Evolutionary conservation across 257 asterid species (phyloP).

Genomic region (Nicotiana tabacum): DNA sequence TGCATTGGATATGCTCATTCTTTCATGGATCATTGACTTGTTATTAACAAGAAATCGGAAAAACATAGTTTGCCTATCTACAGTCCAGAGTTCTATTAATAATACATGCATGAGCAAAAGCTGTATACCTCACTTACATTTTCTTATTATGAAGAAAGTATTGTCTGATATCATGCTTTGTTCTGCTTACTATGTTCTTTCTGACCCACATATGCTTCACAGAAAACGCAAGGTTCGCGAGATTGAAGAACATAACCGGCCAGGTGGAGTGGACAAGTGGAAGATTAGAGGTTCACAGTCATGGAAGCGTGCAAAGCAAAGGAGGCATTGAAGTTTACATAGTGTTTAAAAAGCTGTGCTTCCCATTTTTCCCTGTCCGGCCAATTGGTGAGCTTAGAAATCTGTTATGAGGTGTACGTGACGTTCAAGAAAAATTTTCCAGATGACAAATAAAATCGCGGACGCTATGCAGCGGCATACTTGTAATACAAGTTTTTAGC

Average conservation of each 20-base stretch:
- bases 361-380: not conserved
- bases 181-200: not conserved
- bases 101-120: not conserved
- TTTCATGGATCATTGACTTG: not conserved
- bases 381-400: not conserved
- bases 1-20: not conserved
- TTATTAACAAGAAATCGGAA: no score
- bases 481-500: not conserved
- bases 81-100: not conserved
- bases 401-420: not conserved
- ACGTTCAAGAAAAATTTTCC: not conserved
- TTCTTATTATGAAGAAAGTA: not conserved
- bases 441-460: not conserved
- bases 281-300: slow-evolving; percentile 40
- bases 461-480: not conserved
- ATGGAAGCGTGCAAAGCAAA: slow-evolving; percentile 36
- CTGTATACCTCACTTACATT: no score
- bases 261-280: slow-evolving; percentile 82
- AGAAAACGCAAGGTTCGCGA: slow-evolving; percentile 89
- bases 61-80: not conserved
- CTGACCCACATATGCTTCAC: slow-evolving; percentile 13
- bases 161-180: not conserved
- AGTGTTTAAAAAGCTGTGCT: not conserved
- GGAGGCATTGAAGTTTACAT: slow-evolving; percentile 24
- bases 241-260: slow-evolving; percentile 71